Base-by-base conservation (phyloP, 768 basidiomycete genomes). In the Gloeostereum incarnatum region DNA sequence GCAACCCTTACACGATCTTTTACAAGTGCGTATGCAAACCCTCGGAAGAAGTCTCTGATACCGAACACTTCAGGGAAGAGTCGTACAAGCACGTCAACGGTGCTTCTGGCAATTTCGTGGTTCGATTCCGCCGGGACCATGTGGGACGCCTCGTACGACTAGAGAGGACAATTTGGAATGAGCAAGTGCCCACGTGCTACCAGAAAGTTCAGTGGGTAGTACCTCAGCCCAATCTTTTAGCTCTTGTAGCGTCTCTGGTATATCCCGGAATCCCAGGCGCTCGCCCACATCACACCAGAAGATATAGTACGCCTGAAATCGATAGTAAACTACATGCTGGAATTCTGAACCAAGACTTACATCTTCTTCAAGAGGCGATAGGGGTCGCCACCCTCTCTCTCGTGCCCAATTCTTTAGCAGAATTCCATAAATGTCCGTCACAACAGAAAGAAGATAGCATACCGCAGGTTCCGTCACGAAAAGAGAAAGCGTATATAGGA, bases 181-280 rank as follows among this genome's bases (percentile, higher is more conserved):
- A n/a, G n/a, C n/a, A n/a, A n/a, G n/a, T n/a, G 17, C 8, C 34
- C 6, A 33, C 8, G 27, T n/a, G 6, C 10, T 24, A 14, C 11
- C 3, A 29, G 14, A n/a, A n/a, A 18, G 17, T 5, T 11, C 34
- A 2, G 26, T 8, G 21, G 23, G 18, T 4, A 21, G 1, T 8
- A 42, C n/a, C 57, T 24, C 39, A 69, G 69, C 48, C 70, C 69
- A 73, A 4, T 45, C 49, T 9, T 44, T 43, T 38, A 72, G 46
- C 3, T 49, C 65, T 13, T 65, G 57, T 9, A 63, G 30, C 2
- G 57, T 60, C 2, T 56, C 56, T 2, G 71, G 73, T 25, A 75
- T 68, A 44, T 65, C 60, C 31, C 53, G 45, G 36, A 75, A 72
- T 5, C 58, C 54, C 71, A 75, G 71, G 34, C 62, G 53, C 27